Conservation (phyloP, 441 rosid genomes). For the California macrophylla region DNA sequence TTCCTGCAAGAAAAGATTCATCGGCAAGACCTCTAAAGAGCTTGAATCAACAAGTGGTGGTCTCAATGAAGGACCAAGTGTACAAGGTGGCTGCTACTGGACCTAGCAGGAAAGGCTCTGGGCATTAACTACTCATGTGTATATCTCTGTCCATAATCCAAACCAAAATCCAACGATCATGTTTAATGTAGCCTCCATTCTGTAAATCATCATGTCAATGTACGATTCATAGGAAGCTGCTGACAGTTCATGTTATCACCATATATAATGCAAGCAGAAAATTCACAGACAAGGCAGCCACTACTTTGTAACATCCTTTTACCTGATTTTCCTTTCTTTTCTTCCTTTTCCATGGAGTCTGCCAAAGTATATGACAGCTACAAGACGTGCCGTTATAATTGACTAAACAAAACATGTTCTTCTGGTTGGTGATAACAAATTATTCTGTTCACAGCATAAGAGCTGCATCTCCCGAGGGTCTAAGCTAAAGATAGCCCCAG, state of each 20-base stretch:
- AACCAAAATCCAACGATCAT: not conserved
- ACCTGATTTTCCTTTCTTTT: not conserved
- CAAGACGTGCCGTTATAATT: not conserved
- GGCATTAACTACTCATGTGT: not conserved
- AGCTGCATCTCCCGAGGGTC: not conserved
- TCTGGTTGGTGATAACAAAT: not conserved
- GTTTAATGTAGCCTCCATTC: not conserved
- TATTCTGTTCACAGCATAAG: too few relatives aligned
- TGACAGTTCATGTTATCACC: not conserved
- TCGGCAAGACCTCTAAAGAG: not conserved
- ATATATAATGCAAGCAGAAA: not conserved
- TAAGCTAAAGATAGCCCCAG: not conserved
- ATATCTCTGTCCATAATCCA: not conserved
- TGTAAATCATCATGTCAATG: not conserved
- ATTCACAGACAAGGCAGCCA: not conserved
- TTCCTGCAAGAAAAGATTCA: not conserved
- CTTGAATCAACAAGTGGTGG: not conserved
- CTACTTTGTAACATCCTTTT: not conserved
- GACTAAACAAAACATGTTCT: not conserved
- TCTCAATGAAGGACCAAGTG: not conserved
- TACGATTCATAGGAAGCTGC: not conserved
- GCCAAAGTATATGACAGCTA: not conserved
- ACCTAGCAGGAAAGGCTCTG: not conserved
- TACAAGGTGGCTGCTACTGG: not conserved
- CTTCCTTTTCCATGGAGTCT: not conserved